These are phyloP conservation scores for Pseudotulostoma volvatum DNA, from an alignment of 495 filamentous ascomycete genomes.

Conservation along the genomic window DNA sequence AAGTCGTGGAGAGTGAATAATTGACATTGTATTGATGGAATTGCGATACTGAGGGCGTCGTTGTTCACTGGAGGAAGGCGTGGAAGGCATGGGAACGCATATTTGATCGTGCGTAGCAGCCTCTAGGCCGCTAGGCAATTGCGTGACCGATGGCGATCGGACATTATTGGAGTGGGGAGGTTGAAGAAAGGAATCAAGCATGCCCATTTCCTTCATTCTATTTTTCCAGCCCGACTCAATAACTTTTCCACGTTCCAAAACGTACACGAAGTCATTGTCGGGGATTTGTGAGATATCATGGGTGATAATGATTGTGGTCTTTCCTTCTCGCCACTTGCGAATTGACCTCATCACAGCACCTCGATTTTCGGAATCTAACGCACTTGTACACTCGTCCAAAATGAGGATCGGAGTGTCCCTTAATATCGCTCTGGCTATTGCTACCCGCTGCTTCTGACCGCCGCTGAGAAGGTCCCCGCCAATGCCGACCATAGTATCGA, in stretches of 20 bases:
- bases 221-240: constrained; percentile 49
- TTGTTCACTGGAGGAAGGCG: too few species aligned
- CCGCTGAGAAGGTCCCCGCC: constrained; percentile 64
- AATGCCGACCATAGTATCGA: constrained; percentile 56
- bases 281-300: constrained; percentile 75
- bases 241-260: constrained; percentile 55
- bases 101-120: too few species aligned
- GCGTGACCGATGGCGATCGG: too few species aligned
- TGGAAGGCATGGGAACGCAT: too few species aligned
- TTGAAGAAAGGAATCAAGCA: too few species aligned
- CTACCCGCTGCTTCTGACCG: constrained; percentile 63
- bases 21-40: too few species aligned
- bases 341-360: constrained; percentile 53
- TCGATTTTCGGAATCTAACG: constrained; percentile 60
- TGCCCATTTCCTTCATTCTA: not conserved
- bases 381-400: constrained; percentile 72
- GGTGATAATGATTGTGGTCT: constrained; percentile 76
- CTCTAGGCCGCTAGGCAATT: too few species aligned
- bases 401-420: constrained; percentile 69
- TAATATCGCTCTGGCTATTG: constrained; percentile 63
- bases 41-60: too few species aligned
- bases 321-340: constrained; percentile 48
- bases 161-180: too few species aligned
- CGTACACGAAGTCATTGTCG: constrained; percentile 60
- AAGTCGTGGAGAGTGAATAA: too few species aligned